These are phyloP conservation scores for Venturia pyrina DNA, from an alignment of 2,329 filamentous ascomycete species.

Conservation along the genomic window DNA sequence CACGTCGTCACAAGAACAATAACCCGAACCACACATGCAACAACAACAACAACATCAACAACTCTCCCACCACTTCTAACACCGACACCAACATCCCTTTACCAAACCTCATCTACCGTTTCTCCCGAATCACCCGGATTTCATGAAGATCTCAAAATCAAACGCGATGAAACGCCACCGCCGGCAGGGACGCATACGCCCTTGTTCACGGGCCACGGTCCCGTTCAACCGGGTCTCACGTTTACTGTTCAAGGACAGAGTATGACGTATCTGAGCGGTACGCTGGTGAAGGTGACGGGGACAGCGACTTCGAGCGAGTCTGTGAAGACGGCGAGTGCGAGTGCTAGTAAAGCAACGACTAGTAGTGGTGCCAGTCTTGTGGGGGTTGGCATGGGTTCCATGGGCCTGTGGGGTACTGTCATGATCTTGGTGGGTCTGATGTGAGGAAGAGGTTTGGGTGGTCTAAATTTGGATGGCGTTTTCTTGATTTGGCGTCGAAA, in stretches of 20 bases:
- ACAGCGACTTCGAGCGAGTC: neutral
- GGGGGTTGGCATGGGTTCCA: neutral
- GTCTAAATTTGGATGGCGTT: neutral
- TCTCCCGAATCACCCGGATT: neutral
- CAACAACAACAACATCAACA: neutral
- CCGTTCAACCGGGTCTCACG: neutral
- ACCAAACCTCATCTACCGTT: neutral
- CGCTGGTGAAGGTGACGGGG: neutral
- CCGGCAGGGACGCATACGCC: neutral
- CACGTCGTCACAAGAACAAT: neutral
- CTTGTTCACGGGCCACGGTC: neutral
- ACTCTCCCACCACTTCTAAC: neutral
- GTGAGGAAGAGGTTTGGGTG: neutral
- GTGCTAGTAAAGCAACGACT: neutral
- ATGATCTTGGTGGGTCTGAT: neutral
- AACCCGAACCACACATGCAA: neutral
- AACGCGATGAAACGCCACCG: neutral
- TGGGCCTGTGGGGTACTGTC: neutral
- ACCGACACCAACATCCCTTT: neutral
- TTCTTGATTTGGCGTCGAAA: neutral
- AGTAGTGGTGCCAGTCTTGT: neutral
- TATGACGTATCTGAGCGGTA: neutral
- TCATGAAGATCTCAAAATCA: slow-evolving; percentile 1
- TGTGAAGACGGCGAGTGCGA: neutral
- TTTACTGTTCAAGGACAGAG: neutral